Percentiles rank a stretch among this genome's conserved stretches.
Conservation (phyloP, 805 yeast species). For the Barnettozyma wickerhamii region DNA sequence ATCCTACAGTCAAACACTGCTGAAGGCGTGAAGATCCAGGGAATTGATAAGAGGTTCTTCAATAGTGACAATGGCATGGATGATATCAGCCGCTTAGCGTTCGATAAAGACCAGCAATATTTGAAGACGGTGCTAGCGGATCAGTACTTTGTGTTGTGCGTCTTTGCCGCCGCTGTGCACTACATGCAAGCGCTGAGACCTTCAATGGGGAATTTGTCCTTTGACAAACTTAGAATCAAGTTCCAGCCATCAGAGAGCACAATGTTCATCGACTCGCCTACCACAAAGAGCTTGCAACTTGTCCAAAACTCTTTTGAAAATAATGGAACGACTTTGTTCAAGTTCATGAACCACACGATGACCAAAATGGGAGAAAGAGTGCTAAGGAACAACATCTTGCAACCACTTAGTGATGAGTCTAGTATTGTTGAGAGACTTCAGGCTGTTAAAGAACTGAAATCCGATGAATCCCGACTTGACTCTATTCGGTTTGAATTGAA, state of each 20-base stretch:
- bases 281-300: conserved; percentile 36
- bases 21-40: conserved; percentile 23
- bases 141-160: conserved; percentile 28
- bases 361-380: conserved; percentile 46
- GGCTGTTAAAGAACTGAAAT: conserved; percentile 34
- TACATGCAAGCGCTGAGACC: conserved; percentile 20
- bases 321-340: conserved; percentile 31
- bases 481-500: conserved; percentile 24
- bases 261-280: conserved; percentile 38
- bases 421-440: conserved; percentile 33
- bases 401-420: conserved; percentile 38
- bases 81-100: conserved; percentile 13
- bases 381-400: conserved; percentile 39
- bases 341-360: conserved; percentile 33
- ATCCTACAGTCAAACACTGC: conserved; percentile 32
- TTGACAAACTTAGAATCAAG: conserved; percentile 32
- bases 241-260: conserved; percentile 36
- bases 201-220: conserved; percentile 13
- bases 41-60: conserved; percentile 25
- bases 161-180: conserved; percentile 30
- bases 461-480: conserved; percentile 14
- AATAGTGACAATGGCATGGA: conserved; percentile 24
- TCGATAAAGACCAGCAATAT: conserved; percentile 20
- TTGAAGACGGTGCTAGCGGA: conserved; percentile 25
- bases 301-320: conserved; percentile 29